A percentile compares a stretch with the other conserved stretches of the same genome.
These are phyloP conservation scores for Isatis lusitanica DNA, from an alignment of 441 rosid species.

Conservation along the genomic window DNA sequence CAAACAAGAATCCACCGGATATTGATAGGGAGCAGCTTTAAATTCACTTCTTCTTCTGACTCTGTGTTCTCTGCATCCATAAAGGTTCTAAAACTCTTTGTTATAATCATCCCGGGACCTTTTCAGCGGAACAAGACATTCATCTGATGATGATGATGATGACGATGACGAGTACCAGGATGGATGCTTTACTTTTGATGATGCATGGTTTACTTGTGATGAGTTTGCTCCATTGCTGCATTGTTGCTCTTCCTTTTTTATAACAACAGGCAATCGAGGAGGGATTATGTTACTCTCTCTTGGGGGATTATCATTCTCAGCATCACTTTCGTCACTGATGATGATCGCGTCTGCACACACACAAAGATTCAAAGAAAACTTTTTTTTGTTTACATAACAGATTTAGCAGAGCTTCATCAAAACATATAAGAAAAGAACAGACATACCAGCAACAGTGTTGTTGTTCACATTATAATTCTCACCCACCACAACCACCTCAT, in stretches of 20 bases:
- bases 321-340: constrained; percentile 26
- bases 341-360: constrained; percentile 22
- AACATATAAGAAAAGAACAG: neutral
- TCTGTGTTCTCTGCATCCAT: neutral
- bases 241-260: constrained; percentile 7
- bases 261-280: neutral
- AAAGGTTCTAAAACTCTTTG: constrained; percentile 8
- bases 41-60: neutral
- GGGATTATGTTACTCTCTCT: neutral
- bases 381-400: neutral
- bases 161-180: neutral
- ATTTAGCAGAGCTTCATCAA: neutral
- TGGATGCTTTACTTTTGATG: neutral
- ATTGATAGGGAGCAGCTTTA: neutral
- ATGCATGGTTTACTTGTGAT: neutral
- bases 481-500: neutral
- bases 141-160: constrained; percentile 23
- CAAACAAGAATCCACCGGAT: neutral
- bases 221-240: neutral
- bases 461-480: neutral
- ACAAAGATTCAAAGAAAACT: neutral
- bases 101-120: neutral
- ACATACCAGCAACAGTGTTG: constrained; percentile 1
- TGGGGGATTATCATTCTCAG: neutral
- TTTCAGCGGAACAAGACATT: neutral